A percentile compares a stretch with the other conserved stretches of the same genome.
Conservation (phyloP, 2,329 filamentous ascomycete genomes). For the Dothiorella sarmentorum region DNA sequence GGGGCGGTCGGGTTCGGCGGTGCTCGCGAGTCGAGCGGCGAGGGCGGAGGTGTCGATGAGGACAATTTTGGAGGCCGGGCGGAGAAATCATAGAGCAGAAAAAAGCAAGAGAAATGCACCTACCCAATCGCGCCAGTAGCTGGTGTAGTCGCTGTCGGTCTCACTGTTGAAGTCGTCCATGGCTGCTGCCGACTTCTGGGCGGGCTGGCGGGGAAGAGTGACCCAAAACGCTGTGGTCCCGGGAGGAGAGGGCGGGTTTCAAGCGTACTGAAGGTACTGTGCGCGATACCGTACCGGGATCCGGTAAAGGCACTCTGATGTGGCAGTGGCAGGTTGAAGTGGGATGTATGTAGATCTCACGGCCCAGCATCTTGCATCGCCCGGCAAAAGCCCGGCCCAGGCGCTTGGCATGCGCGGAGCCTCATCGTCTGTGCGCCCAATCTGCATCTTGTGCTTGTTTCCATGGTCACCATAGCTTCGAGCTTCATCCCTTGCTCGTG, state of each 20-base stretch:
- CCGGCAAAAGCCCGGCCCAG: no score
- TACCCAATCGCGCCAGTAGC: constrained; percentile 99
- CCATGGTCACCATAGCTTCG: no score
- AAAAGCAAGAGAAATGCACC: constrained; percentile 41
- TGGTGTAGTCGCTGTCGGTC: constrained; percentile 97
- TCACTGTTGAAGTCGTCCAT: constrained; percentile 99
- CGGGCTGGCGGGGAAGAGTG: not conserved
- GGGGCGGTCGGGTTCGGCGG: constrained; percentile 1
- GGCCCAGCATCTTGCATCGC: constrained; percentile 5
- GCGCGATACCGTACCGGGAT: constrained; percentile 4
- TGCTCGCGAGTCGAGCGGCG: constrained; percentile 1
- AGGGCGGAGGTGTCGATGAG: not conserved
- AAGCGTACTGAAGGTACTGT: not conserved
- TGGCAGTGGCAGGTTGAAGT: constrained; percentile 15
- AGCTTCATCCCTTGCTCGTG: no score
- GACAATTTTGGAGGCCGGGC: not conserved
- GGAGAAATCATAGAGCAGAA: not conserved
- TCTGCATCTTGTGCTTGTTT: no score
- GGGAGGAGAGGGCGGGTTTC: not conserved
- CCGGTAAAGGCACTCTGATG: constrained; percentile 5
- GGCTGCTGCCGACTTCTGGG: constrained; percentile 20
- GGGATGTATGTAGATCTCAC: constrained; percentile 16
- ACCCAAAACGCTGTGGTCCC: not conserved
- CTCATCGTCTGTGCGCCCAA: constrained; percentile 8
- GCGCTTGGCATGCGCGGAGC: constrained; percentile 13